Percentiles rank a stretch among this genome's conserved stretches.
Conservation (phyloP, 768 basidiomycete genomes). For the Boletus patriciae region DNA sequence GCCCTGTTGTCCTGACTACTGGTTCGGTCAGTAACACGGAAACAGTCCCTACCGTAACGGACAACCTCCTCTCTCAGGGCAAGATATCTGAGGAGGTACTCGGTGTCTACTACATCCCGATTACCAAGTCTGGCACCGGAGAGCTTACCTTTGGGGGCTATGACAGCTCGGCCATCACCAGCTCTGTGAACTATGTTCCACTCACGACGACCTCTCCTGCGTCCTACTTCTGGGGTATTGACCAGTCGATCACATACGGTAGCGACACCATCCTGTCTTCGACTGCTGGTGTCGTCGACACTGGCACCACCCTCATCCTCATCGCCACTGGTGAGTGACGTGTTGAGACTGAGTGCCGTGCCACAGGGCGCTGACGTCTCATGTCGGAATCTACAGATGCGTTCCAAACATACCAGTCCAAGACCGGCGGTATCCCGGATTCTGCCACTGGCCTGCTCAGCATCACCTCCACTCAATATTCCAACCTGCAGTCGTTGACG, state of each 20-base stretch:
- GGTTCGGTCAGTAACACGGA: constrained; percentile 16
- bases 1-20: constrained; percentile 35
- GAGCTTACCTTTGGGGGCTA: constrained; percentile 30
- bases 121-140: constrained; percentile 14
- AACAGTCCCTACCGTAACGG: constrained; percentile 34
- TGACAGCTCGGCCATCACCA: constrained; percentile 10
- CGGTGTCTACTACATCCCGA: constrained; percentile 34
- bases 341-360: not conserved
- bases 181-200: constrained; percentile 20
- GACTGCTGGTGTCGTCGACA: constrained; percentile 22
- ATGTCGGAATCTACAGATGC: constrained; percentile 17
- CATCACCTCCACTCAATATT: constrained; percentile 23
- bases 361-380: not conserved
- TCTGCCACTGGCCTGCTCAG: constrained; percentile 24
- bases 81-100: constrained; percentile 28
- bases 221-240: constrained; percentile 24
- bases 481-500: constrained; percentile 19
- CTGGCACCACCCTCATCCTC: constrained; percentile 31
- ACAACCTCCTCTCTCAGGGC: constrained; percentile 33
- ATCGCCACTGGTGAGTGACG: constrained; percentile 23
- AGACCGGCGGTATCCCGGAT: constrained; percentile 30
- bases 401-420: constrained; percentile 15
- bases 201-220: constrained; percentile 27
- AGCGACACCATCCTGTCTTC: not conserved
- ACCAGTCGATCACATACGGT: constrained; percentile 3